Percentiles rank a stretch among this genome's conserved stretches.
phyloP scores from a whole-genome alignment of 352 stramenopile genomes.

The Bremia lactucae region DNA sequence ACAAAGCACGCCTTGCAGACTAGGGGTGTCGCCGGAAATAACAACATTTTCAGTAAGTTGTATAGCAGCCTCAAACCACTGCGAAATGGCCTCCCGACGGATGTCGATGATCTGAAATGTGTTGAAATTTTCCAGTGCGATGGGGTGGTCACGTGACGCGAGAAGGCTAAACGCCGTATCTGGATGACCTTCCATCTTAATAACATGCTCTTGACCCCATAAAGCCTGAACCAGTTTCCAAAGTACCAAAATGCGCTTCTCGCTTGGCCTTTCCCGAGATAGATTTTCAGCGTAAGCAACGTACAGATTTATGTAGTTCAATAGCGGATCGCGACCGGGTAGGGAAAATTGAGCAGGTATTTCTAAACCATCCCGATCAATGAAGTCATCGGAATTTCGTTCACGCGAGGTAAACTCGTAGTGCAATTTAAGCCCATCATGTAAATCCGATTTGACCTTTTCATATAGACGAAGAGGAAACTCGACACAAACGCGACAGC shows the following conservation, averaged over 20 bases:
- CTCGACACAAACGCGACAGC: conserved; percentile 33
- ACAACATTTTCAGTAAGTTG: conserved; percentile 3
- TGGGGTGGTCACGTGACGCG: conserved; percentile 46
- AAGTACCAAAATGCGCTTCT: conserved; percentile 26
- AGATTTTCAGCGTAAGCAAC: conserved; percentile 32
- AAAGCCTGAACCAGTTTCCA: conserved; percentile 68
- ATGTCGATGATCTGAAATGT: conserved; percentile 60
- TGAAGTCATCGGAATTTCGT: conserved; percentile 12
- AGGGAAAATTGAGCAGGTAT: conserved; percentile 32
- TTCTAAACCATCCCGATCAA: conserved; percentile 20
- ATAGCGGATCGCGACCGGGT: conserved; percentile 34
- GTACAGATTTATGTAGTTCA: conserved; percentile 55
- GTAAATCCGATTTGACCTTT: conserved; percentile 28
- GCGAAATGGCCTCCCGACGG: conserved; percentile 58
- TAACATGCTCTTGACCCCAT: conserved; percentile 65
- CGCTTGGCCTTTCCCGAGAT: conserved; percentile 5
- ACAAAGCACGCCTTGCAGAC: conserved; percentile 22
- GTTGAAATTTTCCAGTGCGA: conserved; percentile 51
- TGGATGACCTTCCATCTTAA: conserved; percentile 12
- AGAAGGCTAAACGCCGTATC: conserved; percentile 30
- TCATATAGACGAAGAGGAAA: conserved; percentile 33
- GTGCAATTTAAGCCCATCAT: conserved; percentile 49
- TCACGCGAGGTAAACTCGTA: conserved; percentile 36
- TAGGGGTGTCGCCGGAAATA: conserved; percentile 12
- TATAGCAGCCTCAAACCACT: conserved; percentile 60